These are phyloP conservation scores for Ceratocystis cubensis DNA, from an alignment of 2,329 filamentous ascomycete species.

Conservation along the genomic window DNA sequence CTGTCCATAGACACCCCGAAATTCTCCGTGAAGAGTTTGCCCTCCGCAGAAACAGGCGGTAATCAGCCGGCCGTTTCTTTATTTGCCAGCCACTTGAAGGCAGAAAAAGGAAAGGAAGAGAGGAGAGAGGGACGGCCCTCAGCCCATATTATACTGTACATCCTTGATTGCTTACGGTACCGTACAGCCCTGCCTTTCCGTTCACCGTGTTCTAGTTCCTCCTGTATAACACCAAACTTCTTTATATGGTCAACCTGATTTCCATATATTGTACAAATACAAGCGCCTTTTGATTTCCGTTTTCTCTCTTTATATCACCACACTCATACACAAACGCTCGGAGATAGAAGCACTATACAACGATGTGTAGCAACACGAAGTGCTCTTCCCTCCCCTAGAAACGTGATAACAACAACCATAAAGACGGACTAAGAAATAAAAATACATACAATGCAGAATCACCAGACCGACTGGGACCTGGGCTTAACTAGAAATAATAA, in stretches of 20 bases:
- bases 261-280: constrained; percentile 27
- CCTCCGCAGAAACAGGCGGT: constrained; percentile 13
- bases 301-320: constrained; percentile 6
- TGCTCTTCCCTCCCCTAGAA: neutral
- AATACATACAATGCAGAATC: constrained; percentile 10
- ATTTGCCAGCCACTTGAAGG: neutral
- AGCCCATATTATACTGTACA: neutral
- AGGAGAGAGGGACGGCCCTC: neutral
- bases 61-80: neutral
- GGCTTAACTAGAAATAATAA: neutral
- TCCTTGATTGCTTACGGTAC: neutral
- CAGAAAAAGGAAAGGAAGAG: too few species aligned
- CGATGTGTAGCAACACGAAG: neutral
- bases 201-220: neutral
- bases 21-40: constrained; percentile 42
- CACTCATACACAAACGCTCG: neutral
- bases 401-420: neutral
- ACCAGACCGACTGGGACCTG: constrained; percentile 6
- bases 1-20: constrained; percentile 78
- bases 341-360: neutral
- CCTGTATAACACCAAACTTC: constrained; percentile 8
- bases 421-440: constrained; percentile 4
- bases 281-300: constrained; percentile 22
- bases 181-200: neutral
- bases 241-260: constrained; percentile 15